phyloP scores from a whole-genome alignment of 306 rosid species.

The Calophaca sinica region DNA sequence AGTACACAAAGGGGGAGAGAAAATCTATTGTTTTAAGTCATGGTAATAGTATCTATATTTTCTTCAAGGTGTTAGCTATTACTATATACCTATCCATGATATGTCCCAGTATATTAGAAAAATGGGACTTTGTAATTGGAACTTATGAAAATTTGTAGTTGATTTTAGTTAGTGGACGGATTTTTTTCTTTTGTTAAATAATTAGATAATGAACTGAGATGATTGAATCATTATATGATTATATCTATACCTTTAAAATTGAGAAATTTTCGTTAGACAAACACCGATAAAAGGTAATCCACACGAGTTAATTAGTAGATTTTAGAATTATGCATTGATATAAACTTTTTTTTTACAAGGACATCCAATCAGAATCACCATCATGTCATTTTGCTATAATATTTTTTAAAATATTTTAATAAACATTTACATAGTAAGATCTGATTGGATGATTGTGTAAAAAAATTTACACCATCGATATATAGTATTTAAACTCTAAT shows the following conservation, averaged over 20 bases:
- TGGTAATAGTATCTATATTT: conserved; percentile 26
- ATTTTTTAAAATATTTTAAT: no score
- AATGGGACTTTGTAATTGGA: conserved; percentile 55
- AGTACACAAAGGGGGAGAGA: background rate
- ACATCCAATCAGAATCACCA: no score
- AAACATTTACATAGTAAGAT: no score
- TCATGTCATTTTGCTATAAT: no score
- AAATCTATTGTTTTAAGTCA: conserved; percentile 39
- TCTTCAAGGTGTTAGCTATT: conserved; percentile 38
- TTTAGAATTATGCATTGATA: no score
- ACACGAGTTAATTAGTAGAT: no score
- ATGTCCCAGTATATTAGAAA: conserved; percentile 56
- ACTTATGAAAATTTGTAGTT: conserved; percentile 48
- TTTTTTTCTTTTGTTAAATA: background rate
- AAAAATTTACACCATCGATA: no score
- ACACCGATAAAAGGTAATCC: no score
- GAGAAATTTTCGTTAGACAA: background rate
- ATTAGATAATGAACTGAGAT: conserved; percentile 24
- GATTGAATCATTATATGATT: background rate
- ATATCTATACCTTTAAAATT: background rate
- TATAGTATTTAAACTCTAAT: no score
- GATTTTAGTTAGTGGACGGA: conserved; percentile 46
- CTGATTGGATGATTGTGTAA: no score
- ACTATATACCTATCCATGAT: conserved; percentile 36
- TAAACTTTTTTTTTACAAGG: no score